A percentile compares a stretch with the other conserved stretches of the same genome.
These are phyloP conservation scores for Funneliformis geosporum DNA, from an alignment of 192 early-diverging fungal genomes.

Conservation along the genomic window DNA sequence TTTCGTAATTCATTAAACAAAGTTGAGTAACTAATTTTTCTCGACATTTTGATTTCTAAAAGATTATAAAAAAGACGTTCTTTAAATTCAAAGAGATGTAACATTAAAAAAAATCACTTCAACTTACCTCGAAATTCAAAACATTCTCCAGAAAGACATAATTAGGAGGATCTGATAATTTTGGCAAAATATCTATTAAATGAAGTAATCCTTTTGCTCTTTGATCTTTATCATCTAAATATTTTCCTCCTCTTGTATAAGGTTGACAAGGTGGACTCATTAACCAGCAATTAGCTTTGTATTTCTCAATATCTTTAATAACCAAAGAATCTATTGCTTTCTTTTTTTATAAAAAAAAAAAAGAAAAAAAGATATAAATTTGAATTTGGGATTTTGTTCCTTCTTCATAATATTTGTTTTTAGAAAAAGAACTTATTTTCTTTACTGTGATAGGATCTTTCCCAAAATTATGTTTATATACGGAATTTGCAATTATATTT, in stretches of 20 bases:
- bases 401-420: no score
- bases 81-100: neutral
- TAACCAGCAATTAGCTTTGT: conserved; percentile 81
- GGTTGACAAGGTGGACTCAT: conserved; percentile 92
- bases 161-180: conserved; percentile 51
- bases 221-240: conserved; percentile 70
- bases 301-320: conserved; percentile 50
- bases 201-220: conserved; percentile 74
- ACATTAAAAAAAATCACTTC: conserved; percentile 41
- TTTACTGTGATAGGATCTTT: conserved; percentile 43
- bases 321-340: conserved; percentile 55
- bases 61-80: neutral
- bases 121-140: conserved; percentile 69
- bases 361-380: neutral
- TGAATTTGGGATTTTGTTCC: no score
- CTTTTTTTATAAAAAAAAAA: conserved; percentile 26
- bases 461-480: conserved; percentile 67
- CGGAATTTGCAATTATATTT: conserved; percentile 80
- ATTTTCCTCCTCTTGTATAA: conserved; percentile 77
- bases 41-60: conserved; percentile 61
- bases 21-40: conserved; percentile 58
- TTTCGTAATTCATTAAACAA: conserved; percentile 55
- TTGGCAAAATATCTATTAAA: conserved; percentile 62
- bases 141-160: conserved; percentile 81
- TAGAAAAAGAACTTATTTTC: no score